Evolutionary conservation across 768 basidiomycete species (phyloP).

Genomic region (Panellus pusillus): DNA sequence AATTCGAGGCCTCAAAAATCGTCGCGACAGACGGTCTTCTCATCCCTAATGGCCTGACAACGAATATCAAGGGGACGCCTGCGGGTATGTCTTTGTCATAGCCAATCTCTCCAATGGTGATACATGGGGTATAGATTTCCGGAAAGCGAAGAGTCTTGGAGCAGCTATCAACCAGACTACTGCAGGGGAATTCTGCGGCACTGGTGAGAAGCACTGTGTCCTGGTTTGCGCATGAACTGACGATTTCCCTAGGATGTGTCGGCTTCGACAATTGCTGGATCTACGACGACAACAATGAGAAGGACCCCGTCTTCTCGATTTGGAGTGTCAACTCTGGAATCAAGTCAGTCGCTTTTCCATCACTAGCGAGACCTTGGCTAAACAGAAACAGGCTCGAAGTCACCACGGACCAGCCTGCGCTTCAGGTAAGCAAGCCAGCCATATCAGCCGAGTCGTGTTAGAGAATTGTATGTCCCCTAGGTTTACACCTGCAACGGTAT

Average conservation of each 20-base stretch:
- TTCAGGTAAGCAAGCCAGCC: slow-evolving; percentile 32
- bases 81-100: too few relatives aligned
- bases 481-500: slow-evolving; percentile 46
- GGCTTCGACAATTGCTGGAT: slow-evolving; percentile 51
- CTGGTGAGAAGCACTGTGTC: slow-evolving; percentile 26
- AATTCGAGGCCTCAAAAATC: slow-evolving; percentile 38
- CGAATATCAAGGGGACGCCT: slow-evolving; percentile 35
- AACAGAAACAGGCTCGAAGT: slow-evolving; percentile 37
- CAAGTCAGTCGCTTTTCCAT: slow-evolving; percentile 27
- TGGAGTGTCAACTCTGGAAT: slow-evolving; percentile 51
- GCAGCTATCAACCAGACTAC: slow-evolving; percentile 37
- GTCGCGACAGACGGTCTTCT: slow-evolving; percentile 40
- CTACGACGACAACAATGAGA: slow-evolving; percentile 34
- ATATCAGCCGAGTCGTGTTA: not conserved
- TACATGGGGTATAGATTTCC: slow-evolving; percentile 36
- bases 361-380: not conserved
- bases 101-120: too few relatives aligned
- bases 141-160: slow-evolving; percentile 40
- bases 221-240: not conserved
- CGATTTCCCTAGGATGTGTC: slow-evolving; percentile 33
- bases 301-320: slow-evolving; percentile 36
- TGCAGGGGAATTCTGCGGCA: slow-evolving; percentile 37
- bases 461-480: slow-evolving; percentile 13
- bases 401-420: slow-evolving; percentile 44
- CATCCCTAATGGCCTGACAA: slow-evolving; percentile 42